Base-by-base conservation (phyloP, 441 rosid species). In the Jatropha podagrica region DNA sequence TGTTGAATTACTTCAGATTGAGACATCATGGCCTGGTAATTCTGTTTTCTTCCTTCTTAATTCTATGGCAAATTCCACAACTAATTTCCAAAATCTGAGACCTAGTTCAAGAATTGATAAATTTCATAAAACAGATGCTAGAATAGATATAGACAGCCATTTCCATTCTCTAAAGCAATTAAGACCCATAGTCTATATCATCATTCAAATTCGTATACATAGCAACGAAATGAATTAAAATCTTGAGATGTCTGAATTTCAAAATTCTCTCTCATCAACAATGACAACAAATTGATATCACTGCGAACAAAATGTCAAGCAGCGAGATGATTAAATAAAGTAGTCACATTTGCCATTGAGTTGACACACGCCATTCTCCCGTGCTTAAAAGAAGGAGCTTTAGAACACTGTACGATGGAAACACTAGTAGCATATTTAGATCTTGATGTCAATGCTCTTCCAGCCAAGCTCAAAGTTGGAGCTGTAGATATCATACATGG, bases 261-360 rank as follows among this genome's bases (percentile, higher is more conserved):
- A 67, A 20, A 66, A 12, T 10, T 41, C 4, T 23, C 20, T 6
- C 12, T 37, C 51, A 40, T 18, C 11, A 26, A 26, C 3, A n/a
- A 32, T 48, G 38, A 66, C 7, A 32, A 14, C 27, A 20, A 42
- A 5, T 51, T 26, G 27, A 46, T 15, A 26, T 9, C 9, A 65
- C 18, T 49, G 41, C 20, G 15, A 11, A 56, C 23, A 44, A 59
- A 41, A 71, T 61, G 52, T 18, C 18, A 51, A 44, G 62, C 15
- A 65, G 44, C 63, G 48, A 38, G 51, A 52, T 54, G 51, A 52
- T 48, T 8, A 38, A 51, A 70, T 9, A 18, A 69, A 63, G 69
- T 9, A 76, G 81, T 75, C 78, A 88, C 96, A 77, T 77, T 84
- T 40, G 84, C 85, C 83, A 84, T 82, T 68, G 97, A 65, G 71